Evolutionary conservation across 2,329 filamentous ascomycete genomes (phyloP).

Genomic region (Pseudogymnoascus sp.): DNA sequence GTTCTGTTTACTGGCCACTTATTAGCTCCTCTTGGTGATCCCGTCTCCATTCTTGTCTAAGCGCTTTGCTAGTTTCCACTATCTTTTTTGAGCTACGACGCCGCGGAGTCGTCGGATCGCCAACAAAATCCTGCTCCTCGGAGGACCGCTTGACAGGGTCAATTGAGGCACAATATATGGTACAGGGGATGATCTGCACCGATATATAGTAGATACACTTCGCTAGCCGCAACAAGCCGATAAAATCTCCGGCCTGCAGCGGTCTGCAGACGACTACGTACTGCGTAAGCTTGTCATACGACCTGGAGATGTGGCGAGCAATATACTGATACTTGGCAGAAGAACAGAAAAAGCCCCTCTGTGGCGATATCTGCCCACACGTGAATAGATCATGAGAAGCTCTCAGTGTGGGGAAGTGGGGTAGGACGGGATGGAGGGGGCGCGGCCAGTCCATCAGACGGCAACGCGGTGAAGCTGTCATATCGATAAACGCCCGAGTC

Average conservation of each 20-base stretch:
- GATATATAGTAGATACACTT: background rate
- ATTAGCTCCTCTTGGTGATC: background rate
- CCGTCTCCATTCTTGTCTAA: background rate
- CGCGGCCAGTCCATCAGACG: background rate
- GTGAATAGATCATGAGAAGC: background rate
- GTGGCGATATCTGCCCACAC: background rate
- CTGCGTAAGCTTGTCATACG: slow-evolving; percentile 4
- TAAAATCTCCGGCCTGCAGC: slow-evolving; percentile 8
- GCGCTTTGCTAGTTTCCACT: background rate
- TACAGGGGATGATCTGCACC: background rate
- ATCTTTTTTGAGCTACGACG: background rate
- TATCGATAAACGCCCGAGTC: background rate
- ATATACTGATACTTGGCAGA: slow-evolving; percentile 7
- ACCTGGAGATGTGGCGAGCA: slow-evolving; percentile 4
- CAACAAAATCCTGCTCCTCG: background rate
- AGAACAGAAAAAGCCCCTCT: background rate
- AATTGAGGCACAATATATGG: slow-evolving; percentile 8
- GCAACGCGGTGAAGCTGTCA: background rate
- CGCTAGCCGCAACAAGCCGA: slow-evolving; percentile 9
- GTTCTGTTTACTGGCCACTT: background rate
- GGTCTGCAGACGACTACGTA: background rate
- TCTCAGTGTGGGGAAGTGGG: slow-evolving; percentile 3
- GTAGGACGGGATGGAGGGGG: background rate
- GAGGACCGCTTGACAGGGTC: background rate
- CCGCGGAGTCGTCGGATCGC: background rate